phyloP scores from a whole-genome alignment of 148 eudicot genomes.

The Selenicereus undatus region DNA sequence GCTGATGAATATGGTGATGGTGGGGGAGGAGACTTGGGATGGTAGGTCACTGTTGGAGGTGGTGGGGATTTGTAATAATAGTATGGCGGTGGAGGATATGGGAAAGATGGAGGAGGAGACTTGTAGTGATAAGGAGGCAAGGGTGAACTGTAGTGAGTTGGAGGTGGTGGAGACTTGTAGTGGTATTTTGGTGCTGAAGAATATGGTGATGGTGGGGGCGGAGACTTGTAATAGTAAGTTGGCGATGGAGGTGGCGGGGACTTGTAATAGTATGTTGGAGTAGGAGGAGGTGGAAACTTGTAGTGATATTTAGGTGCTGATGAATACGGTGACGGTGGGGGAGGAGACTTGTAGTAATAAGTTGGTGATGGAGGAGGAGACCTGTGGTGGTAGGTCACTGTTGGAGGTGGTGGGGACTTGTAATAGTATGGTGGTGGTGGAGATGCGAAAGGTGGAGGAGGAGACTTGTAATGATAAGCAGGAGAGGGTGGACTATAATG shows the following conservation, averaged over 20 bases:
- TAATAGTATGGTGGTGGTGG: background rate
- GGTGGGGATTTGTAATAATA: constrained; percentile 22
- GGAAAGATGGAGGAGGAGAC: constrained; percentile 36
- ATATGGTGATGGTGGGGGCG: background rate
- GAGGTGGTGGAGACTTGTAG: constrained; percentile 18
- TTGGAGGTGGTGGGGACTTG: background rate
- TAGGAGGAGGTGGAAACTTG: background rate
- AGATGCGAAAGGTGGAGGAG: background rate
- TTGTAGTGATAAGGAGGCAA: constrained; percentile 23
- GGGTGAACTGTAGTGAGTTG: no score
- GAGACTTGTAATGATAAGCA: background rate
- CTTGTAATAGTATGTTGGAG: background rate
- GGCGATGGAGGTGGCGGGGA: no score
- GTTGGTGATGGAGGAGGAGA: constrained; percentile 31
- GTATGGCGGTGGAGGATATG: constrained; percentile 26
- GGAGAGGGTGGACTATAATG: background rate
- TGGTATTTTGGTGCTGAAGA: background rate
- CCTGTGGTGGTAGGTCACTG: background rate
- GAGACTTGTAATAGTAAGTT: constrained; percentile 24
- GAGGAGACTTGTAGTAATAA: constrained; percentile 17
- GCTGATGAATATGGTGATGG: background rate
- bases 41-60: constrained; percentile 31
- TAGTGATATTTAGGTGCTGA: constrained; percentile 29
- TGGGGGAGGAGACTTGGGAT: constrained; percentile 37
- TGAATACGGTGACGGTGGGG: constrained; percentile 26